A percentile compares a stretch with the other conserved stretches of the same genome.
Evolutionary conservation across 768 basidiomycete species (phyloP).

Genomic region (Pholiota microspora): DNA sequence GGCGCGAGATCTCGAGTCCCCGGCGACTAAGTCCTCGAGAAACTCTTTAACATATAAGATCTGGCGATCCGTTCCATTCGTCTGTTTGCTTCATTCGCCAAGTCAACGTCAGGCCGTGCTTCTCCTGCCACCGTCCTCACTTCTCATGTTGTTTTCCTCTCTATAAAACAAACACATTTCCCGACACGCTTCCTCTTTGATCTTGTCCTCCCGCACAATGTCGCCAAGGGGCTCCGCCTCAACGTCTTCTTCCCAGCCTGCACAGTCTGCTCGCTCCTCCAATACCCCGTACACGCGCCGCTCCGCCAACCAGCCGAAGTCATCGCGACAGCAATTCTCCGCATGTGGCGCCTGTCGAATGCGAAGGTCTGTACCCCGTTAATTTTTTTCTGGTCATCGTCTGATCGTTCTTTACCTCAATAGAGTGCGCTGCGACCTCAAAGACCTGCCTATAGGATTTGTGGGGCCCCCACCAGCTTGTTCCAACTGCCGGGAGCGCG

Average conservation of each 20-base stretch:
- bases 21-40: conserved; percentile 38
- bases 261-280: conserved; percentile 29
- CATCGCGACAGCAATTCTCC: conserved; percentile 82
- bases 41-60: conserved; percentile 13
- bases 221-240: conserved; percentile 51
- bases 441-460: conserved; percentile 66
- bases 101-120: conserved; percentile 29
- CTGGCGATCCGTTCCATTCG: conserved; percentile 42
- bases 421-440: conserved; percentile 92
- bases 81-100: conserved; percentile 30
- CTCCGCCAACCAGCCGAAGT: conserved; percentile 63
- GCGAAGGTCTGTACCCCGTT: conserved; percentile 54
- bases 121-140: conserved; percentile 27
- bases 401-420: conserved; percentile 6
- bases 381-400: conserved; percentile 2
- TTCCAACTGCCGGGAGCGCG: conserved; percentile 88
- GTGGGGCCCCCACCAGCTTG: conserved; percentile 55
- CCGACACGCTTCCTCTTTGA: conserved; percentile 22
- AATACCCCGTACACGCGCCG: conserved; percentile 48
- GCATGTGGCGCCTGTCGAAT: conserved; percentile 93
- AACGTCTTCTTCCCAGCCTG: conserved; percentile 31
- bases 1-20: conserved; percentile 31
- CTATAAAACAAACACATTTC: conserved; percentile 34
- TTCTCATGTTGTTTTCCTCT: conserved; percentile 28
- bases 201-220: conserved; percentile 37